Conservation (phyloP, 2,329 filamentous ascomycete species). For the Arthrobotrys pseudoclavata region DNA sequence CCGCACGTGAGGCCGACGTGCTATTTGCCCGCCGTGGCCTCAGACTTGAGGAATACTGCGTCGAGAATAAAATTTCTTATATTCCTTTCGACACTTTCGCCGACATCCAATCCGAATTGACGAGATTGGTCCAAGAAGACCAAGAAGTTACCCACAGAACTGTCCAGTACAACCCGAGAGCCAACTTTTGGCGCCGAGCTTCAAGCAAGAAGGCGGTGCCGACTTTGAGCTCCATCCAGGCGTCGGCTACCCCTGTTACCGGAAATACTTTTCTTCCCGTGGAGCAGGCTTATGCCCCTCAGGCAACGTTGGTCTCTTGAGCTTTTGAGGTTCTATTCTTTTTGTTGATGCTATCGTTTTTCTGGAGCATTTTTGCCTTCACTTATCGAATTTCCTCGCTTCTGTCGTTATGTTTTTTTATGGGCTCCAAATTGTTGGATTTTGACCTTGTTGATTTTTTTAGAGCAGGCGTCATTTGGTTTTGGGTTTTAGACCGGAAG, state of each 20-base stretch:
- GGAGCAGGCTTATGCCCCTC: constrained; percentile 29
- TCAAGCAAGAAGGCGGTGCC: constrained; percentile 72
- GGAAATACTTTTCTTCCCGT: constrained; percentile 32
- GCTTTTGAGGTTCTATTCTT: neutral
- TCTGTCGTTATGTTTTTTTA: constrained; percentile 4
- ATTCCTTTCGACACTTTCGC: constrained; percentile 76
- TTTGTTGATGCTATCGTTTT: neutral
- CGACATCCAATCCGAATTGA: constrained; percentile 75
- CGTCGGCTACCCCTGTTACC: constrained; percentile 17
- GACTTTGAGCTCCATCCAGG: constrained; percentile 46
- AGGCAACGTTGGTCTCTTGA: constrained; percentile 51
- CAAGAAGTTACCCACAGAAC: constrained; percentile 75
- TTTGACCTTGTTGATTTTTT: constrained; percentile 30
- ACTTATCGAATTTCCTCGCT: neutral
- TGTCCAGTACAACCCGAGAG: constrained; percentile 75
- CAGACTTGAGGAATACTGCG: constrained; percentile 76
- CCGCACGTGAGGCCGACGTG: constrained; percentile 76
- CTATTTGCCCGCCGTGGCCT: constrained; percentile 77
- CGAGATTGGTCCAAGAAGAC: constrained; percentile 73
- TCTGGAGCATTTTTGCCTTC: constrained; percentile 22
- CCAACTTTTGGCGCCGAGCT: constrained; percentile 77
- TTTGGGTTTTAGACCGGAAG: constrained; percentile 24
- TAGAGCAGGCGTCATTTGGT: constrained; percentile 41
- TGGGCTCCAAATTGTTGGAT: constrained; percentile 28
- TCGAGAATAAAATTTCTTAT: constrained; percentile 74